Conservation (phyloP, 208 protist species). For the Lotmaria passim region DNA sequence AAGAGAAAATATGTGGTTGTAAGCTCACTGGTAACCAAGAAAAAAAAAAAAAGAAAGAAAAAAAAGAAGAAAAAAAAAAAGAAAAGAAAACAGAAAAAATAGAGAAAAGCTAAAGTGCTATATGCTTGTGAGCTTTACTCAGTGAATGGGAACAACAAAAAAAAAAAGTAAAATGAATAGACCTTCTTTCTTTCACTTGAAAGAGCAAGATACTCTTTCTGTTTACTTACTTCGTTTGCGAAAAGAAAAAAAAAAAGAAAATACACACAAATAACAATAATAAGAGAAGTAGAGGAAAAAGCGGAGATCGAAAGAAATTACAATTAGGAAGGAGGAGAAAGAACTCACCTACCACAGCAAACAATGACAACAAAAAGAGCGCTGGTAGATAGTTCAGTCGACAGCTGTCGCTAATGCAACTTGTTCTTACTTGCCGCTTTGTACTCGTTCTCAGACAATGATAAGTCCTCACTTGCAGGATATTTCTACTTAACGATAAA, state of each 20-base stretch:
- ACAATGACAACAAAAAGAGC: background rate
- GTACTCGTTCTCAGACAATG: conserved; percentile 9
- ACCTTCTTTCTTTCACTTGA: background rate
- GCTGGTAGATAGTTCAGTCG: background rate
- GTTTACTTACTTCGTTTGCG: background rate
- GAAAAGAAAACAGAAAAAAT: conserved; percentile 9
- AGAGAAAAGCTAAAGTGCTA: conserved; percentile 5
- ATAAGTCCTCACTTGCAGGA: no score
- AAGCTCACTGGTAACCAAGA: background rate
- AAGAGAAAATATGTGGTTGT: background rate
- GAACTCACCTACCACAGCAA: conserved; percentile 2
- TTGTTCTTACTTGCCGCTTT: conserved; percentile 9
- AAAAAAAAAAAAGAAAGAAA: conserved; percentile 8
- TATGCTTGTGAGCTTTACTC: background rate
- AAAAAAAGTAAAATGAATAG: background rate
- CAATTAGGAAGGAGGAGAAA: conserved; percentile 4
- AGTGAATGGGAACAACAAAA: background rate
- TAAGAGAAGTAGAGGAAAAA: conserved; percentile 11
- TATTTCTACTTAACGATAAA: background rate
- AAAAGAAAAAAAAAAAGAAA: background rate
- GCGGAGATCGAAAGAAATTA: conserved; percentile 1
- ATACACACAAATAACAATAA: background rate
- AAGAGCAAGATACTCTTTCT: background rate
- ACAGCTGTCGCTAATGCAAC: conserved; percentile 9
- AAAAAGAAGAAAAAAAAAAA: conserved; percentile 13